phyloP scores from a whole-genome alignment of 352 stramenopile genomes.

The Phytophthora ohioensis region DNA sequence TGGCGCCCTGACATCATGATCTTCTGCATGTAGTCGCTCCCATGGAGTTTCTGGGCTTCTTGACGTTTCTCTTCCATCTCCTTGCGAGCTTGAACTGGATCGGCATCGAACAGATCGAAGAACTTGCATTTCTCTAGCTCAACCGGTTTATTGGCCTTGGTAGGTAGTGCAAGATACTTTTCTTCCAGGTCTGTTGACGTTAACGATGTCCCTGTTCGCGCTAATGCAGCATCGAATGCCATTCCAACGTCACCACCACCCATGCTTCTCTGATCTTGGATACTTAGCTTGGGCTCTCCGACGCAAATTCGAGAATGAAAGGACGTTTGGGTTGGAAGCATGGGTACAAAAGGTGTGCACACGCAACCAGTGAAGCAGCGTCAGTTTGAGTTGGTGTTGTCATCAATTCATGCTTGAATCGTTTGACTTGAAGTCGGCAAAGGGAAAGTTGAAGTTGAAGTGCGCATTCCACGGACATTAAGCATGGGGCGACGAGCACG shows the following conservation, averaged over 20 bases:
- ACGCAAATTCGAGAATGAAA: too few species aligned
- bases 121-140: neutral
- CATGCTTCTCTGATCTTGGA: neutral
- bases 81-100: conserved; percentile 14
- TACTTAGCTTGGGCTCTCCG: too few species aligned
- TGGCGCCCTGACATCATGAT: conserved; percentile 13
- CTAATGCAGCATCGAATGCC: neutral
- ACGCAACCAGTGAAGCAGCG: neutral
- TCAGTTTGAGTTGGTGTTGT: conserved; percentile 2
- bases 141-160: neutral
- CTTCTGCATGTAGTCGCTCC: conserved; percentile 1
- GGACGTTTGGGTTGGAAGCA: too few species aligned
- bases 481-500: conserved; percentile 33
- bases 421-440: neutral
- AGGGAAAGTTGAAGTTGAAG: conserved; percentile 24
- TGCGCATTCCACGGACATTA: conserved; percentile 21
- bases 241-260: conserved; percentile 6
- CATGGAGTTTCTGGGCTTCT: conserved; percentile 6
- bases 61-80: conserved; percentile 9
- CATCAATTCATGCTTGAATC: conserved; percentile 11
- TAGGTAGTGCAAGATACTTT: neutral
- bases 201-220: neutral
- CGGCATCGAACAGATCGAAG: conserved; percentile 31
- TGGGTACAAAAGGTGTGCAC: too few species aligned
- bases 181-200: neutral